Base-by-base conservation (phyloP, 371 early-diverging fungal genomes). In the Mycotypha africana region DNA sequence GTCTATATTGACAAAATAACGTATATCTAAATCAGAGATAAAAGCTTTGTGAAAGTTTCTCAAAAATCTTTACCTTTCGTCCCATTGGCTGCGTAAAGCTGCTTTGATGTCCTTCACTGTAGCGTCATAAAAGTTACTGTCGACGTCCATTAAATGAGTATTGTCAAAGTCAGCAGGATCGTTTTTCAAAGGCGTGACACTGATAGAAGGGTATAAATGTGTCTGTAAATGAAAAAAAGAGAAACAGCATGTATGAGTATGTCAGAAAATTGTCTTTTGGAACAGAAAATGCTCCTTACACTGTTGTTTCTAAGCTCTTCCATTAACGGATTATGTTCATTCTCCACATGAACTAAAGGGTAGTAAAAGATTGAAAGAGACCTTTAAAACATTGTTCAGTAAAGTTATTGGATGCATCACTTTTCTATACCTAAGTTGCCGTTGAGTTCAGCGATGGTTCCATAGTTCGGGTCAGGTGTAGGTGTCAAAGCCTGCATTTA, bases 171-270 rank as follows among this genome's bases (percentile, higher is more conserved):
- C 39, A 26, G 51, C 15, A 33, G 21, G 15, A 3, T 37, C 12
- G 1, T 19, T 34, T 33, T 30, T 34, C 16, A 55, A 15, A 17
- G 38, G 21, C 22, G 44, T 23, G 17, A 44, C 31, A 14, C 31
- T 16, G 32, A 60, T 55, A 23, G 55, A 51, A 51, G 60, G 51
- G 47, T 60, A 60, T 42, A 60, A 25, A 14, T 45, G 45, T 11
- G 44, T 41, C 52, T 51, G n/a, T n/a, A 47, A 20, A 19, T 22
- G 19, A 35, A 35, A 19, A 31, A 15, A n/a, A 15, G 9, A 33
- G n/a, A 33, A 6, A 33, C n/a, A 33, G 34, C 15, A 33, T 11
- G 9, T 33, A 33, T 33, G 4, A 33, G n/a, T 33, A 33, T 33
- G n/a, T 33, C 15, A 28, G n/a, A n/a, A n/a, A n/a, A n/a, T n/a